Conservation (phyloP, 345 rosid species). For the Boechera retrofracta region DNA sequence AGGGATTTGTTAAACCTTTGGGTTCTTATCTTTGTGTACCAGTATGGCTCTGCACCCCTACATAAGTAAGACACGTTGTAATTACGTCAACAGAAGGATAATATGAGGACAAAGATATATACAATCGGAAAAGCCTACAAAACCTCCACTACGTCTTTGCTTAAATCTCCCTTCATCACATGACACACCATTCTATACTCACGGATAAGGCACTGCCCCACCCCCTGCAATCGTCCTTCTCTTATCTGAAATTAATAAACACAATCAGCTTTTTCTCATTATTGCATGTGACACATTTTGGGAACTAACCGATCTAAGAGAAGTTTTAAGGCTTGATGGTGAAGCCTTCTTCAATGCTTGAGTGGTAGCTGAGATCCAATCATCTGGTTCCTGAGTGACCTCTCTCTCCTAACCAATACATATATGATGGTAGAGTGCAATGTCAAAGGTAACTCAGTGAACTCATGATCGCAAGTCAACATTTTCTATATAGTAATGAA, state of each 20-base stretch:
- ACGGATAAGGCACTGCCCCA: constrained; percentile 77
- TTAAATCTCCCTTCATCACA: constrained; percentile 68
- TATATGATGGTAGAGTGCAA: constrained; percentile 9
- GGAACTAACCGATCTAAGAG: constrained; percentile 71
- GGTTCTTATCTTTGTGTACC: constrained; percentile 54
- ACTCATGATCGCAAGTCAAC: not conserved
- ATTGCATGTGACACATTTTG: not conserved
- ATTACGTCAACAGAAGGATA: not conserved
- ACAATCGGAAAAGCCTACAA: not conserved
- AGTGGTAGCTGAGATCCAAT: constrained; percentile 61
- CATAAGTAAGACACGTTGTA: constrained; percentile 6
- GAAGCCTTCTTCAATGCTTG: constrained; percentile 69
- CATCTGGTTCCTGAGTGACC: constrained; percentile 43
- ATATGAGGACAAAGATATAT: not conserved
- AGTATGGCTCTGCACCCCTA: constrained; percentile 93
- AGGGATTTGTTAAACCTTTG: no score
- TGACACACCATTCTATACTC: constrained; percentile 86
- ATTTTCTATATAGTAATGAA: not conserved
- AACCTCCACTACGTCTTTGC: constrained; percentile 87
- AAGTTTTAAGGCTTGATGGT: constrained; percentile 84
- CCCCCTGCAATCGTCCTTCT: constrained; percentile 80
- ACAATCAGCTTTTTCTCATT: constrained; percentile 17
- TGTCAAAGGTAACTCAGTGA: not conserved
- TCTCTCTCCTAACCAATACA: constrained; percentile 60
- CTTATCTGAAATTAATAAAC: constrained; percentile 62